These are phyloP conservation scores for Apiotrichum montevideense DNA, from an alignment of 1,284 basidiomycete genomes.

Conservation along the genomic window DNA sequence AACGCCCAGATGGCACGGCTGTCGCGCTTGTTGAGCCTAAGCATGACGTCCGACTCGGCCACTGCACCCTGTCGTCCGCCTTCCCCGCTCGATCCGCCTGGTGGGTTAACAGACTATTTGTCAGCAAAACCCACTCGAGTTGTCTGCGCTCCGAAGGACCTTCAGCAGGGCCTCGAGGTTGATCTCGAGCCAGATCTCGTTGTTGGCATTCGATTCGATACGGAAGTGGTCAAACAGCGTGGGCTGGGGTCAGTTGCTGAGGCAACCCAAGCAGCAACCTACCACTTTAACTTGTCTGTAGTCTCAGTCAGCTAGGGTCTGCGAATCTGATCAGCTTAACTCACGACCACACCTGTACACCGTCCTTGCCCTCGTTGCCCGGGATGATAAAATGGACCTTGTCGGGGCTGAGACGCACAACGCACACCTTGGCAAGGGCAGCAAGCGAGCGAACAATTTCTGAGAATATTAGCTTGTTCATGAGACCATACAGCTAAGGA, in stretches of 20 bases:
- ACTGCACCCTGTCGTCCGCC: constrained; percentile 4
- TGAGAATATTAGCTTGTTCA: constrained; percentile 43
- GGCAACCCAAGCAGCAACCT: constrained; percentile 14
- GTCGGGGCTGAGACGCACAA: constrained; percentile 68
- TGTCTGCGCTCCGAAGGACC: constrained; percentile 54
- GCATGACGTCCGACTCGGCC: constrained; percentile 59
- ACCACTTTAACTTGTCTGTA: constrained; percentile 47
- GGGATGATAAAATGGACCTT: constrained; percentile 68
- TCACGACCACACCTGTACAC: constrained; percentile 88
- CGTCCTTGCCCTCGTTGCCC: constrained; percentile 73
- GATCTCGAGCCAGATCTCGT: constrained; percentile 70
- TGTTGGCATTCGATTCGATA: constrained; percentile 74
- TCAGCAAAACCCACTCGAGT: constrained; percentile 25
- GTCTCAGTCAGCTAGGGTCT: background rate
- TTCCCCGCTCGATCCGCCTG: constrained; percentile 6
- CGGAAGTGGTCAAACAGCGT: constrained; percentile 73
- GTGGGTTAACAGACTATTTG: background rate
- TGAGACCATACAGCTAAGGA: background rate
- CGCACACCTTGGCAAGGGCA: constrained; percentile 73
- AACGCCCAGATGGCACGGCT: constrained; percentile 39
- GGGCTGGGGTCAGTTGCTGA: constrained; percentile 50
- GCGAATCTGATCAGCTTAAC: constrained; percentile 37
- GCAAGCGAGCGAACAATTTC: constrained; percentile 71
- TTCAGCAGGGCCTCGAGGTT: constrained; percentile 62
- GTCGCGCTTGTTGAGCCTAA: constrained; percentile 57